Percentiles rank a stretch among this genome's conserved stretches.
Evolutionary conservation across 257 asterid species (phyloP).

Genomic region (Paraleonurus japonicus): DNA sequence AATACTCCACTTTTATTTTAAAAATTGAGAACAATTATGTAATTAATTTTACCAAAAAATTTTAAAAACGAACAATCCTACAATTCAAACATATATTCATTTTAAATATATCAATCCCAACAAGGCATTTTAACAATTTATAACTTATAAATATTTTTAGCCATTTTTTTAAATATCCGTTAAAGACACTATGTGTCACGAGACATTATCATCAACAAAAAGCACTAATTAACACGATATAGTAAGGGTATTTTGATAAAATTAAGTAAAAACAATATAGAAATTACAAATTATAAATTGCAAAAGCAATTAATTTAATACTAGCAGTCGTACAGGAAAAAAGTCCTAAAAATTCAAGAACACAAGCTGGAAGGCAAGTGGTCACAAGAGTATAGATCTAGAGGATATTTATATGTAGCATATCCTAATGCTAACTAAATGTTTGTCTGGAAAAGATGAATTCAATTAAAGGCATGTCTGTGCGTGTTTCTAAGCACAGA

Average conservation of each 20-base stretch:
- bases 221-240: too few species aligned
- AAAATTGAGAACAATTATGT: too few species aligned
- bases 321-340: neutral
- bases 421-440: neutral
- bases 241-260: neutral
- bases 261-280: neutral
- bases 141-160: too few species aligned
- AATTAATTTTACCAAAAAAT: too few species aligned
- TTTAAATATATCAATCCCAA: too few species aligned
- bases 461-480: neutral
- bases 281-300: neutral
- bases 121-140: too few species aligned
- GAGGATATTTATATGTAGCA: constrained; percentile 5
- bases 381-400: neutral
- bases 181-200: too few species aligned
- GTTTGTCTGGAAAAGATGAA: neutral
- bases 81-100: too few species aligned
- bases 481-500: neutral
- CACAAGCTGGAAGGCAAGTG: neutral
- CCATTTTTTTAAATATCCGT: too few species aligned
- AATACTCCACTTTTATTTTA: too few species aligned
- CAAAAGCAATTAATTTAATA: neutral
- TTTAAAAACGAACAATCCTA: too few species aligned
- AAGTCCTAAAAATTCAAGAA: neutral
- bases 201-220: too few species aligned